A percentile compares a stretch with the other conserved stretches of the same genome.
Conservation (phyloP, 805 yeast genomes). For the Ogataea pini region DNA sequence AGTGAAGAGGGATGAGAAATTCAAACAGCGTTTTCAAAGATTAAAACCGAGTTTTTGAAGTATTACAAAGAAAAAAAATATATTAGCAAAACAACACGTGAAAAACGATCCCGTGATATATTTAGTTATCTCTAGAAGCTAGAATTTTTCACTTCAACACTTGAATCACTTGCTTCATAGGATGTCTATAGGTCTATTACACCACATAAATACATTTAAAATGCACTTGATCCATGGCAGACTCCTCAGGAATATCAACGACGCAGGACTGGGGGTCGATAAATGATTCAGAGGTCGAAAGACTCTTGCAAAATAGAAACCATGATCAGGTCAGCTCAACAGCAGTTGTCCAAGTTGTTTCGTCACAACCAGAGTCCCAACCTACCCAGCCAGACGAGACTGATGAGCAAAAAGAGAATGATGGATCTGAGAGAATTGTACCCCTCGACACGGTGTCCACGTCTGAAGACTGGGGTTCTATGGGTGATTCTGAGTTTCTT, state of each 20-base stretch:
- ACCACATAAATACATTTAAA: background rate
- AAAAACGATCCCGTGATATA: background rate
- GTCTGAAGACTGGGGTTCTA: slow-evolving; percentile 36
- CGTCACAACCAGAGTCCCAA: slow-evolving; percentile 18
- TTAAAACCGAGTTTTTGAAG: too few species aligned
- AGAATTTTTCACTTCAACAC: background rate
- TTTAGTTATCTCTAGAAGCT: background rate
- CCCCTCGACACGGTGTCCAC: background rate
- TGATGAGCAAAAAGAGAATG: background rate
- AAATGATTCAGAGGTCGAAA: slow-evolving; percentile 26
- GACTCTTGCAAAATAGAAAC: slow-evolving; percentile 9
- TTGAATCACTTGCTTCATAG: too few species aligned
- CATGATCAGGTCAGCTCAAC: background rate
- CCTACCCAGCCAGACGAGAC: slow-evolving; percentile 13
- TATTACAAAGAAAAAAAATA: background rate
- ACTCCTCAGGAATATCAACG: slow-evolving; percentile 14
- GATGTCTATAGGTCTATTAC: too few species aligned
- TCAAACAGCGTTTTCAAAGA: too few species aligned
- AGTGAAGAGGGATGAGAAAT: too few species aligned
- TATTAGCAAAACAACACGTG: background rate
- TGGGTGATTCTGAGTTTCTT: slow-evolving; percentile 41
- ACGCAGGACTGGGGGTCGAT: slow-evolving; percentile 39
- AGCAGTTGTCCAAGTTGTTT: slow-evolving; percentile 10
- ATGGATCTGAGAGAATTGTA: too few species aligned
- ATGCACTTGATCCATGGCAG: slow-evolving; percentile 8